phyloP scores from a whole-genome alignment of 2,329 filamentous ascomycete genomes.

The Penicillium sp. region DNA sequence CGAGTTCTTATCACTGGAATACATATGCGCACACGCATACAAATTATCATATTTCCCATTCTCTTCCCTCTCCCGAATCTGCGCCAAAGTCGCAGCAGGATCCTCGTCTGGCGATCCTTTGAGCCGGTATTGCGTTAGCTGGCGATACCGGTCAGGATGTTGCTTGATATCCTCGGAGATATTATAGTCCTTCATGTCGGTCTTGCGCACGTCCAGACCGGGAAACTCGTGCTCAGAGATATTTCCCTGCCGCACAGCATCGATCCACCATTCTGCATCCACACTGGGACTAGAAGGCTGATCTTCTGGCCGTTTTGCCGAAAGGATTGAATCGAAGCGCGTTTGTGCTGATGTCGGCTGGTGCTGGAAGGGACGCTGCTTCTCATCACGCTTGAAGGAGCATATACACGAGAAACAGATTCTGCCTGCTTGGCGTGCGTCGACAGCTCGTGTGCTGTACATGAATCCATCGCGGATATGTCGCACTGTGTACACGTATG shows the following conservation, averaged over 20 bases:
- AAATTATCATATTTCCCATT: conserved; percentile 49
- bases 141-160: conserved; percentile 37
- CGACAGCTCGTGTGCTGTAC: conserved; percentile 53
- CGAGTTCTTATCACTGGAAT: conserved; percentile 56
- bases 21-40: conserved; percentile 58
- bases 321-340: conserved; percentile 31
- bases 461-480: conserved; percentile 52
- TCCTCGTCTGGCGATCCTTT: conserved; percentile 42
- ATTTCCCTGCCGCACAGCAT: conserved; percentile 26
- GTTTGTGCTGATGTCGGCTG: conserved; percentile 30
- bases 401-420: conserved; percentile 54
- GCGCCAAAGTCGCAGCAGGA: conserved; percentile 5
- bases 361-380: conserved; percentile 26
- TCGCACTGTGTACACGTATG: conserved; percentile 53
- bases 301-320: conserved; percentile 33
- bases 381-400: conserved; percentile 52
- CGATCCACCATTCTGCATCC: conserved; percentile 39
- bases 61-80: conserved; percentile 25
- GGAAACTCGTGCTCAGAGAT: conserved; percentile 35
- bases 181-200: conserved; percentile 54
- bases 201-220: conserved; percentile 51
- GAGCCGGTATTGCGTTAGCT: conserved; percentile 49
- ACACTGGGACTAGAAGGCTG: conserved; percentile 34
- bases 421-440: conserved; percentile 49
- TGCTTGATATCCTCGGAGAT: conserved; percentile 23